Conservation (phyloP, 352 stramenopile species). For the Phytopythium chamaehyphon region DNA sequence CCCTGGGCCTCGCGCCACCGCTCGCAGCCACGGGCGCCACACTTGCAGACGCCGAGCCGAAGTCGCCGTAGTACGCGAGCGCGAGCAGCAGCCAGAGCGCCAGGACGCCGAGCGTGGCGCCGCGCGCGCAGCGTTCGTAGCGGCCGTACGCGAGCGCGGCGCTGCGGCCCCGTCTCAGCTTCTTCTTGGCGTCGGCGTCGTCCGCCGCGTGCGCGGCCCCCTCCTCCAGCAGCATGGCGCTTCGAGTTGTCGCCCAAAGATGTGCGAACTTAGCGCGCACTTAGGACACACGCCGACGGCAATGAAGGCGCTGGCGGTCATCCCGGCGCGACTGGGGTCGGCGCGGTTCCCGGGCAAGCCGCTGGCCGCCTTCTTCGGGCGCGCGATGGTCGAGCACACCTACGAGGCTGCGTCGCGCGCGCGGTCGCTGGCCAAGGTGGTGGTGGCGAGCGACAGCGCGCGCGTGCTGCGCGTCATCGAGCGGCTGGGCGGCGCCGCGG, state of each 20-base stretch:
- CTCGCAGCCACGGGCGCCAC: background rate
- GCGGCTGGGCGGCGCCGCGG: slow-evolving; percentile 32
- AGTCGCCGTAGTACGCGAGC: slow-evolving; percentile 40
- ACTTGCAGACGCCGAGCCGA: slow-evolving; percentile 2
- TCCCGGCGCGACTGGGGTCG: slow-evolving; percentile 68
- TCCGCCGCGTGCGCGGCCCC: slow-evolving; percentile 36
- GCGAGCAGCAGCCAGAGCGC: slow-evolving; percentile 59
- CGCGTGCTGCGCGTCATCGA: slow-evolving; percentile 47
- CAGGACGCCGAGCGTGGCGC: slow-evolving; percentile 44
- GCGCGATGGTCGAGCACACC: slow-evolving; percentile 84
- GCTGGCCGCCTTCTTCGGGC: slow-evolving; percentile 71
- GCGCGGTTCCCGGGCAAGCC: slow-evolving; percentile 79
- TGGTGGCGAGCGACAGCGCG: slow-evolving; percentile 76
- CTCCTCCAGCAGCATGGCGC: slow-evolving; percentile 53
- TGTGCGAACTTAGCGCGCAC: slow-evolving; percentile 1
- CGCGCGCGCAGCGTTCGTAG: slow-evolving; percentile 67
- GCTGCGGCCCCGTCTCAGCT: slow-evolving; percentile 23
- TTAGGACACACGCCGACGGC: slow-evolving; percentile 1
- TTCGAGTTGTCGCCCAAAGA: background rate
- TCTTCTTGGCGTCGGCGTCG: slow-evolving; percentile 49
- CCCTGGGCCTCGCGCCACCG: background rate
- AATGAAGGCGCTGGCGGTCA: slow-evolving; percentile 73
- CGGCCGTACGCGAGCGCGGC: slow-evolving; percentile 18
- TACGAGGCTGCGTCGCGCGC: slow-evolving; percentile 50
- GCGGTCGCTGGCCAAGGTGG: slow-evolving; percentile 57